Percentiles rank a stretch among this genome's conserved stretches.
phyloP scores from a whole-genome alignment of 208 protist species.

The Eutreptiella sp. region DNA sequence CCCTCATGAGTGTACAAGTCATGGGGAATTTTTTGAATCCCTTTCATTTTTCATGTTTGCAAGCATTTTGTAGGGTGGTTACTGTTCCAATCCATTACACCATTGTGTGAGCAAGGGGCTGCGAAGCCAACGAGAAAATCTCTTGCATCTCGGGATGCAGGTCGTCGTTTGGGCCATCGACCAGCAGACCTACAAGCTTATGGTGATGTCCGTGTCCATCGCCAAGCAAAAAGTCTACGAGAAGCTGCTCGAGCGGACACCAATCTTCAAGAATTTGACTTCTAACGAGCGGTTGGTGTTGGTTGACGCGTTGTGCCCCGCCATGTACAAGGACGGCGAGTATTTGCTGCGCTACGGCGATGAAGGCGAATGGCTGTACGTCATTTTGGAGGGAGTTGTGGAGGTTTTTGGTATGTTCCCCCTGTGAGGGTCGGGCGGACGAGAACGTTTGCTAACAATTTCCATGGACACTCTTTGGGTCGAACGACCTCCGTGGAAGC shows the following conservation, averaged over 20 bases:
- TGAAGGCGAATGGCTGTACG: slow-evolving; percentile 54
- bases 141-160: too few relatives aligned
- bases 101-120: too few relatives aligned
- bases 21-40: too few relatives aligned
- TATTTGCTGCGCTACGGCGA: slow-evolving; percentile 49
- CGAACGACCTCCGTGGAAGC: too few relatives aligned
- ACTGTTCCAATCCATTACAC: too few relatives aligned
- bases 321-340: slow-evolving; percentile 48
- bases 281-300: slow-evolving; percentile 39
- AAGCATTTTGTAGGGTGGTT: too few relatives aligned
- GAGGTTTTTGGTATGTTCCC: slow-evolving; percentile 57
- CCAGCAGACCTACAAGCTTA: slow-evolving; percentile 64
- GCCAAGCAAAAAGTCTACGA: slow-evolving; percentile 59
- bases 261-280: slow-evolving; percentile 38
- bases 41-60: too few relatives aligned
- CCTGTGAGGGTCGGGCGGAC: too few relatives aligned
- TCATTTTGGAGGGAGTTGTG: slow-evolving; percentile 56
- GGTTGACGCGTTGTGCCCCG: slow-evolving; percentile 53
- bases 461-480: too few relatives aligned
- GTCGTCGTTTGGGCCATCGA: slow-evolving; percentile 70
- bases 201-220: slow-evolving; percentile 55
- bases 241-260: slow-evolving; percentile 43
- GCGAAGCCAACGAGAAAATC: too few relatives aligned
- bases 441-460: too few relatives aligned
- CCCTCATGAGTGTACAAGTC: too few relatives aligned